These are phyloP conservation scores for Colletotrichum tofieldiae DNA, from an alignment of 2,329 filamentous ascomycete genomes.

Conservation along the genomic window DNA sequence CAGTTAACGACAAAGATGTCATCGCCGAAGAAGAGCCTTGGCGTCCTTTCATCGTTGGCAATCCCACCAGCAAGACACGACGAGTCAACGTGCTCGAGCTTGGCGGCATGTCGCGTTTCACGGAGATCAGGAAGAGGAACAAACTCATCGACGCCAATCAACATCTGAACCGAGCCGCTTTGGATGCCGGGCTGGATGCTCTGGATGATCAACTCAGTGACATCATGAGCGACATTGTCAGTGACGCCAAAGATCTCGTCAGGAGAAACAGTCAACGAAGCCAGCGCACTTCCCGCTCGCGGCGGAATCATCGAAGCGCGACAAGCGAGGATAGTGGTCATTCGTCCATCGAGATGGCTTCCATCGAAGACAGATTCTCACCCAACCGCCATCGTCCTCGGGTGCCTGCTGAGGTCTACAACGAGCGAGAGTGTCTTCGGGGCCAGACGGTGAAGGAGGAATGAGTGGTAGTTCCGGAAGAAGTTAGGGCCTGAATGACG, in stretches of 20 bases:
- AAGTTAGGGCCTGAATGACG: constrained; percentile 28
- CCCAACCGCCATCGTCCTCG: constrained; percentile 45
- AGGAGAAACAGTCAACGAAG: constrained; percentile 34
- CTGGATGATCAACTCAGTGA: constrained; percentile 56
- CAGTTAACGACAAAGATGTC: constrained; percentile 48
- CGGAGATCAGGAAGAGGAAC: constrained; percentile 77
- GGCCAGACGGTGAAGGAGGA: constrained; percentile 57
- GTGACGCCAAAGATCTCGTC: constrained; percentile 51
- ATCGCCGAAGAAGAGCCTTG: constrained; percentile 71
- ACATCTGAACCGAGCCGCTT: constrained; percentile 55
- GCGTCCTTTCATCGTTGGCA: constrained; percentile 80
- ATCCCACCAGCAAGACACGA: constrained; percentile 78
- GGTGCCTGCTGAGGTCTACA: constrained; percentile 45
- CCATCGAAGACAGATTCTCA: constrained; percentile 41
- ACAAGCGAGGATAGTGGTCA: constrained; percentile 42
- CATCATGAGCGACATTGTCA: constrained; percentile 53
- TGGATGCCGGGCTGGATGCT: constrained; percentile 55
- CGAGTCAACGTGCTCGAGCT: constrained; percentile 81
- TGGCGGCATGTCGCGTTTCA: constrained; percentile 79
- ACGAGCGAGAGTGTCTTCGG: constrained; percentile 55
- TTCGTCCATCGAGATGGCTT: constrained; percentile 50
- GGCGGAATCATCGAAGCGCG: constrained; percentile 34
- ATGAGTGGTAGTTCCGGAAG: constrained; percentile 29
- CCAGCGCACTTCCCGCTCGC: constrained; percentile 5
- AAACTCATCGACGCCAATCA: constrained; percentile 65